These are phyloP conservation scores for Lomentospora prolificans DNA, from an alignment of 2,329 filamentous ascomycete genomes.

Conservation along the genomic window DNA sequence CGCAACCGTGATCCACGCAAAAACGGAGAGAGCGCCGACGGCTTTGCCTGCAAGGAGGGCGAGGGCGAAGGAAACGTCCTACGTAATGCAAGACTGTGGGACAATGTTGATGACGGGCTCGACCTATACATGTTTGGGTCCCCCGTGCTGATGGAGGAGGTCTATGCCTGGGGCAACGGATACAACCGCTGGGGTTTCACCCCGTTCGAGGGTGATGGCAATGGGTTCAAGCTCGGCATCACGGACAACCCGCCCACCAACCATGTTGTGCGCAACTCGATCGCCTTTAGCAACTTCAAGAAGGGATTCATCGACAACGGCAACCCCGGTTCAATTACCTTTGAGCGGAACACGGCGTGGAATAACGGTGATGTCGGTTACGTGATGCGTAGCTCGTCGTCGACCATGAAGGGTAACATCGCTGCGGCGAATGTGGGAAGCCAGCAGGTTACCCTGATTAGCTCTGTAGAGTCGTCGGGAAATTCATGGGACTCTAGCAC, in stretches of 20 bases:
- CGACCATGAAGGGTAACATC: slow-evolving; percentile 27
- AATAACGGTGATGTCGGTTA: slow-evolving; percentile 33
- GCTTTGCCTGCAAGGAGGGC: slow-evolving; percentile 35
- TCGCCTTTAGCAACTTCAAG: slow-evolving; percentile 29
- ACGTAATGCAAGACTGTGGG: slow-evolving; percentile 32
- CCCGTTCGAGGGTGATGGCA: slow-evolving; percentile 34
- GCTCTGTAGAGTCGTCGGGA: slow-evolving; percentile 18
- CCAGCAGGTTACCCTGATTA: slow-evolving; percentile 18
- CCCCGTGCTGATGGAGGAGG: slow-evolving; percentile 30
- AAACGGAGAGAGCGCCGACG: slow-evolving; percentile 37
- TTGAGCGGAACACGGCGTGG: slow-evolving; percentile 35
- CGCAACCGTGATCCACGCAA: slow-evolving; percentile 33
- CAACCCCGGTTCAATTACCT: slow-evolving; percentile 28
- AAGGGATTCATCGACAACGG: slow-evolving; percentile 37
- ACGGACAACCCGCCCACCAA: slow-evolving; percentile 28
- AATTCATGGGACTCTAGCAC: slow-evolving; percentile 30
- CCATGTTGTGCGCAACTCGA: slow-evolving; percentile 31
- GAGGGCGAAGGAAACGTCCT: slow-evolving; percentile 33
- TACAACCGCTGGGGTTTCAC: slow-evolving; percentile 33
- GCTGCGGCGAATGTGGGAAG: slow-evolving; percentile 24
- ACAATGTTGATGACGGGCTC: slow-evolving; percentile 38
- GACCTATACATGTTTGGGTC: slow-evolving; percentile 32
- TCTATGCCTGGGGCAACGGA: slow-evolving; percentile 34
- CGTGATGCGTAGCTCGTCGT: slow-evolving; percentile 24
- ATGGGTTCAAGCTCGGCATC: slow-evolving; percentile 35